These are phyloP conservation scores for Phytophthora pluvialis DNA, from an alignment of 352 stramenopile species.

Conservation along the genomic window DNA sequence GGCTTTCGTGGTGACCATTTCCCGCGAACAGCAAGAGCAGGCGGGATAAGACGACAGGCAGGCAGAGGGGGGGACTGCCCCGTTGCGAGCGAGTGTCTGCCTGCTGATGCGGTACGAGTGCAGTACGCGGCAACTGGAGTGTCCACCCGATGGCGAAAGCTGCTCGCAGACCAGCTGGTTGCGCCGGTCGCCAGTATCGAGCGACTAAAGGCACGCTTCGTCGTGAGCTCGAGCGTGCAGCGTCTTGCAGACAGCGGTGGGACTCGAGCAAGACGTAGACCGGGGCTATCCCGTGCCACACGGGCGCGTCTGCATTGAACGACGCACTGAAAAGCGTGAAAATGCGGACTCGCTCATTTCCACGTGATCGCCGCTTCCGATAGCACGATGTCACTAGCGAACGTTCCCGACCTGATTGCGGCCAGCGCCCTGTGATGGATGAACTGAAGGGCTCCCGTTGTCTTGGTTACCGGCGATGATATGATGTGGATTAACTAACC, in stretches of 20 bases:
- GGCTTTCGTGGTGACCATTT: conserved; percentile 2
- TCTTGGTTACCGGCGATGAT: conserved; percentile 4
- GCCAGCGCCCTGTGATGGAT: background rate
- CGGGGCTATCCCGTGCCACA: conserved; percentile 18
- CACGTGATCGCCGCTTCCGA: conserved; percentile 6
- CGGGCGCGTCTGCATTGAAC: conserved; percentile 5
- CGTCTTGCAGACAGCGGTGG: conserved; percentile 23
- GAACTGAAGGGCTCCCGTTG: conserved; percentile 4
- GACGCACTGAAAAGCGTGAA: conserved; percentile 13
- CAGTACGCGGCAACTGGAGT: conserved; percentile 18
- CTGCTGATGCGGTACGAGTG: conserved; percentile 21
- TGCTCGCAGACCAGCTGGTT: conserved; percentile 36
- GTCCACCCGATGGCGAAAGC: conserved; percentile 23
- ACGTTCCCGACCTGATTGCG: conserved; percentile 4
- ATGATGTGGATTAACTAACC: conserved; percentile 1
- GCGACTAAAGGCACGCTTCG: conserved; percentile 14
- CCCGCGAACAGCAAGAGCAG: conserved; percentile 29
- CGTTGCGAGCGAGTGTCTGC: conserved; percentile 15
- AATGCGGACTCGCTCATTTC: conserved; percentile 5
- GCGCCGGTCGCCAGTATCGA: background rate
- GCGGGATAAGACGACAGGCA: conserved; percentile 37
- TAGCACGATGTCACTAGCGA: conserved; percentile 9
- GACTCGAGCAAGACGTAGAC: conserved; percentile 11
- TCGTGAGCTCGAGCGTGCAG: conserved; percentile 17
- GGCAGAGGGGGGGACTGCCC: conserved; percentile 25